phyloP scores from a whole-genome alignment of 2,329 filamentous ascomycete species.

The Clarireedia monteithiana region DNA sequence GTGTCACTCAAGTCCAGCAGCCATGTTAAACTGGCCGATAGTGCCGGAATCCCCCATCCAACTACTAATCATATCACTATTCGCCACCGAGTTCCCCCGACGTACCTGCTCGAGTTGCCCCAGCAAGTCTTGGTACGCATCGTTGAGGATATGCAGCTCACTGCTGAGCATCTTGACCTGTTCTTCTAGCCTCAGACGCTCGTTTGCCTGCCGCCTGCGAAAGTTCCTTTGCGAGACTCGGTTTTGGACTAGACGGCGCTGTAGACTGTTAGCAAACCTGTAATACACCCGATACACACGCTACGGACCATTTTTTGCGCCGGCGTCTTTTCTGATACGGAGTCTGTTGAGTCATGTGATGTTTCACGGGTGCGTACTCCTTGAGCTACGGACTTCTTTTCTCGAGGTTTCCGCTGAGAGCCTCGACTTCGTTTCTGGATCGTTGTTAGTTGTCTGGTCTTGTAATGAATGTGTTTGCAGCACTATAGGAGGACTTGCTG shows the following conservation, averaged over 20 bases:
- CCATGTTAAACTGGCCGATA: background rate
- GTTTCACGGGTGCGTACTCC: slow-evolving; percentile 7
- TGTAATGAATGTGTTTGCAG: background rate
- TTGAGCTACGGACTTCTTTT: slow-evolving; percentile 1
- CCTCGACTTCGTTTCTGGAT: slow-evolving; percentile 1
- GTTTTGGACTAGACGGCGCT: slow-evolving; percentile 10
- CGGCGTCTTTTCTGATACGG: slow-evolving; percentile 4
- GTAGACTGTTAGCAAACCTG: background rate
- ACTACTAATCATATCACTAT: background rate
- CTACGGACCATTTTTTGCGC: slow-evolving; percentile 8
- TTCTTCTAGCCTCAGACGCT: slow-evolving; percentile 5
- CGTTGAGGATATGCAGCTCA: slow-evolving; percentile 4
- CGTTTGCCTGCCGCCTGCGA: slow-evolving; percentile 9
- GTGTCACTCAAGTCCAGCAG: background rate
- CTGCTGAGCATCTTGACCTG: slow-evolving; percentile 8
- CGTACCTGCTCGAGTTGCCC: slow-evolving; percentile 4
- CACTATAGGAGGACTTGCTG: background rate
- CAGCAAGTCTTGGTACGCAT: slow-evolving; percentile 6
- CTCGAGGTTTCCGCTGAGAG: background rate
- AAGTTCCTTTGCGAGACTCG: slow-evolving; percentile 9
- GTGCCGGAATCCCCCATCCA: background rate
- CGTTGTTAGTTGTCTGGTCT: background rate
- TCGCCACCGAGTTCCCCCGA: slow-evolving; percentile 1
- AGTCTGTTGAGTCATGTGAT: slow-evolving; percentile 10
- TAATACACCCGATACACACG: background rate